Base-by-base conservation (phyloP, 2,329 filamentous ascomycete genomes). In the Beauveria asiatica region DNA sequence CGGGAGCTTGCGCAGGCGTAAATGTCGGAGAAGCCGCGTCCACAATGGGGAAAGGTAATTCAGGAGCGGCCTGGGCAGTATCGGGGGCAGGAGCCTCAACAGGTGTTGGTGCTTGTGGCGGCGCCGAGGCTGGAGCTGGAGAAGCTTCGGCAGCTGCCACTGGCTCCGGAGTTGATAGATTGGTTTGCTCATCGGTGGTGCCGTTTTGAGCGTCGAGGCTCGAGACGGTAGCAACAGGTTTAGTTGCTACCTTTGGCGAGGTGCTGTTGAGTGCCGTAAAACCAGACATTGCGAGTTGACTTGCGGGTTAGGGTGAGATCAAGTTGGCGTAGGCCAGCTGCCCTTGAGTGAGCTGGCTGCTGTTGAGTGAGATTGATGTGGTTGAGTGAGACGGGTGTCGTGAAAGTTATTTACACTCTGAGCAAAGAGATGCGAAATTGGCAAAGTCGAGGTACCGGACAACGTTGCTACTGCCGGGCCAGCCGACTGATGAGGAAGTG, bases 181-280 rank as follows among this genome's bases (percentile, higher is more conserved):
- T 52, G n/a, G 45, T 9, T 21, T 56, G 59, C 46, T 51, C 45
- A 6, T 50, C 52, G 21, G 37, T 25, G 13, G 17, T 33, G 11
- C 37, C 53, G 30, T 57, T 57, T n/a, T 37, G 45, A 25, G 33
- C 9, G 17, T 54, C 39, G 1, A 41, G n/a, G 17, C 21, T 46
- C 7, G 41, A 39, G n/a, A 5, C 19, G 23, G 50, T 7, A 13
- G 37, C 25, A 17, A 41, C 52, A 37, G 44, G 44, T 25, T 61
- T 57, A 13, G 60, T 41, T 11, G 53, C 41, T 2, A 51, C 48
- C 52, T 76, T 80, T 50, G 76, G 79, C 62, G 78, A 80, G 65
- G 71, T 75, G 64, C 79, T 77, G 63, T 80, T 80, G n/a, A 82
- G 75, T 64, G 78, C 77, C 33, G 74, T 80, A 62, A 81, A 81